Evolutionary conservation across 305 asterid genomes (phyloP).

Genomic region (Stenogyne calaminthoides): DNA sequence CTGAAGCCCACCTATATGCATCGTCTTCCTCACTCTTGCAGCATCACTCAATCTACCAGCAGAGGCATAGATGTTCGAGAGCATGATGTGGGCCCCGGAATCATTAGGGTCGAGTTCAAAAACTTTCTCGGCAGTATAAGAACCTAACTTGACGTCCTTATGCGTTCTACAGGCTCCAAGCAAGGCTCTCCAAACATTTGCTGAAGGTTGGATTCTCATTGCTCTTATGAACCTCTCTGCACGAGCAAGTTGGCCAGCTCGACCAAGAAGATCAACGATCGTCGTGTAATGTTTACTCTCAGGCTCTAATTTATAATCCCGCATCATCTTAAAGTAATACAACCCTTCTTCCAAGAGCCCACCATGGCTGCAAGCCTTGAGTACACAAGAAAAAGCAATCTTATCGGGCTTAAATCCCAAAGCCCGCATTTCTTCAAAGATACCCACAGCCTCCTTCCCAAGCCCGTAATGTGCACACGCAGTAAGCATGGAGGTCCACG

Average conservation of each 20-base stretch:
- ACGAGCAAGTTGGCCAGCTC: constrained; percentile 63
- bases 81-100: constrained; percentile 85
- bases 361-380: constrained; percentile 84
- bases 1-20: constrained; percentile 68
- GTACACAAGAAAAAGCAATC: constrained; percentile 75
- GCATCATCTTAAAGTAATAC: constrained; percentile 71
- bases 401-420: constrained; percentile 58
- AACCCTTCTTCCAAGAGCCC: constrained; percentile 75
- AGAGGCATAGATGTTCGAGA: constrained; percentile 77
- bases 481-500: too few species aligned
- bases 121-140: constrained; percentile 69
- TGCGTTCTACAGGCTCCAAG: constrained; percentile 84
- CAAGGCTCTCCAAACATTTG: constrained; percentile 80
- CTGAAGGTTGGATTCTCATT: constrained; percentile 60
- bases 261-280: constrained; percentile 73
- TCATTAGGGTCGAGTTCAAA: constrained; percentile 82
- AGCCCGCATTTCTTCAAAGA: constrained; percentile 73
- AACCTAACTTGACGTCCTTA: constrained; percentile 64
- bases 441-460: constrained; percentile 59
- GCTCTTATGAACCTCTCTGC: constrained; percentile 59
- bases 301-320: constrained; percentile 49
- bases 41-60: constrained; percentile 75
- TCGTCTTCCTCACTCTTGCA: constrained; percentile 70
- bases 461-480: too few species aligned
- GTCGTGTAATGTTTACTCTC: constrained; percentile 65